Conservation (phyloP, 441 rosid genomes). For the Heliophila coronopifolia region DNA sequence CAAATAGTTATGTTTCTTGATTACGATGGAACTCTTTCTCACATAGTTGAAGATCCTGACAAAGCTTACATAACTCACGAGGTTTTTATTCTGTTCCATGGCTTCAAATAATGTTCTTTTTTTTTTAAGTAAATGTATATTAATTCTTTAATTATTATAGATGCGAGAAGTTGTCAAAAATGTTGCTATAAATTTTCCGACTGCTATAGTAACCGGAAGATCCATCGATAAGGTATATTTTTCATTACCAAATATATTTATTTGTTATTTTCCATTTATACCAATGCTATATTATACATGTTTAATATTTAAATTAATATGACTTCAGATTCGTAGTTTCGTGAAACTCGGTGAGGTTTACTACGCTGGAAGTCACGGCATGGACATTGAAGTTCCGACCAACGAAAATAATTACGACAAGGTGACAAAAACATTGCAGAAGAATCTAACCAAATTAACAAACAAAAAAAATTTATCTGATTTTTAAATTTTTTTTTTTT, state of each 20-base stretch:
- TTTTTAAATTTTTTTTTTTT: not conserved
- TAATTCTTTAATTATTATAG: conserved; percentile 31
- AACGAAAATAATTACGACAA: conserved; percentile 34
- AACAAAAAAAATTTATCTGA: not conserved
- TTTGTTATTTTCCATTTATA: too few species aligned
- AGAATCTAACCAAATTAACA: not conserved
- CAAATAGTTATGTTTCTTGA: conserved; percentile 58
- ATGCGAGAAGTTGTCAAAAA: conserved; percentile 56
- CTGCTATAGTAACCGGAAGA: conserved; percentile 62
- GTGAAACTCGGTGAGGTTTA: conserved; percentile 48
- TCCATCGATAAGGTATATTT: conserved; percentile 44
- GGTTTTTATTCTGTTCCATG: too few species aligned
- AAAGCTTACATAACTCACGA: conserved; percentile 45
- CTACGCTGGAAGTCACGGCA: conserved; percentile 69
- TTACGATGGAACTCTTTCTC: conserved; percentile 64
- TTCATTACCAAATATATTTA: too few species aligned
- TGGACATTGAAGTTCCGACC: conserved; percentile 66
- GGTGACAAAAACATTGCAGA: conserved; percentile 26
- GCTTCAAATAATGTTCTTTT: too few species aligned
- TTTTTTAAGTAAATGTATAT: not conserved
- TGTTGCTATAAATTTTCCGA: conserved; percentile 45
- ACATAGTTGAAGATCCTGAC: conserved; percentile 56
- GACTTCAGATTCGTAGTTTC: conserved; percentile 44
- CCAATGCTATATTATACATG: too few species aligned
- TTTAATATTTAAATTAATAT: not conserved